phyloP scores from a whole-genome alignment of 805 yeast species.

The Candida ficus region DNA sequence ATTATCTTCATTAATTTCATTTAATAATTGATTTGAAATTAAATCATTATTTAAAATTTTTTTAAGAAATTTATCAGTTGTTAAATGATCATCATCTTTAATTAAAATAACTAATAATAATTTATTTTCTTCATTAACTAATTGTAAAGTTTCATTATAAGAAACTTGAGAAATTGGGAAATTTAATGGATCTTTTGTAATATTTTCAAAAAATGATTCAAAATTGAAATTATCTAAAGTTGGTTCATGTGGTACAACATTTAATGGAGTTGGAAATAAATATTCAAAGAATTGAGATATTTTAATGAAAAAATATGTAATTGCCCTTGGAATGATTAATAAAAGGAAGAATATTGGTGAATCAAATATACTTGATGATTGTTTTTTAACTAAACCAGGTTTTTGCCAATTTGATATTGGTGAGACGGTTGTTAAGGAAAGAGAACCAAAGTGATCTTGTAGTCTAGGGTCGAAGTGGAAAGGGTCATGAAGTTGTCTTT shows the following conservation, averaged over 20 bases:
- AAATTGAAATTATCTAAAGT: conserved; percentile 13
- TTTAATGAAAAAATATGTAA: conserved; percentile 38
- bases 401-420: conserved; percentile 28
- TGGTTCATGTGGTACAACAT: conserved; percentile 29
- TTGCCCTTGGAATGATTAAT: conserved; percentile 49
- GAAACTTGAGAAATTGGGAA: conserved; percentile 15
- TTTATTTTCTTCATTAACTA: conserved; percentile 17
- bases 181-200: conserved; percentile 15
- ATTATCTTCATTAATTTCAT: conserved; percentile 39
- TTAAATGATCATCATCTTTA: conserved; percentile 16
- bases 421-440: conserved; percentile 30
- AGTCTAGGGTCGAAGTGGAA: not conserved
- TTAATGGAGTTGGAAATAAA: conserved; percentile 32
- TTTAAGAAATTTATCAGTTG: conserved; percentile 37
- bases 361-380: conserved; percentile 7
- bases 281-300: conserved; percentile 29
- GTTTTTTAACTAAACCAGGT: conserved; percentile 10
- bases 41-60: conserved; percentile 36
- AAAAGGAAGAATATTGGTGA: conserved; percentile 45
- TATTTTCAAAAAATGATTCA: conserved; percentile 6
- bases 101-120: conserved; percentile 18
- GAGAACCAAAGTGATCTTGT: conserved; percentile 3
- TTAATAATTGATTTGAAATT: not conserved
- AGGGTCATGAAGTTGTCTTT: too few species aligned
- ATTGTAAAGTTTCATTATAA: conserved; percentile 19